Base-by-base conservation (phyloP, 2,329 filamentous ascomycete genomes). In the Amauroascus niger region DNA sequence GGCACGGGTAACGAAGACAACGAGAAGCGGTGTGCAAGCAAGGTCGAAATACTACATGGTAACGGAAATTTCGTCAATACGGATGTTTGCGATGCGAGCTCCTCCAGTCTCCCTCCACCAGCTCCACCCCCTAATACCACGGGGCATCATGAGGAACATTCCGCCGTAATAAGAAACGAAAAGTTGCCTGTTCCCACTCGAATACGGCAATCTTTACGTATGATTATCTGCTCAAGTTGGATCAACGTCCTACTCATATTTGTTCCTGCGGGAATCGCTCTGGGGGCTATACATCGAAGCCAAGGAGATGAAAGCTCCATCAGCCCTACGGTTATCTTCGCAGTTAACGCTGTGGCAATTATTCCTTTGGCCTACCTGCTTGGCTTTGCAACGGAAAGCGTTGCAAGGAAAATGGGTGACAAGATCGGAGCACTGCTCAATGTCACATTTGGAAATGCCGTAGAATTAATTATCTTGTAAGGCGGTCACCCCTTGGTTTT, bases 271-370 rank as follows among this genome's bases (percentile, higher is more conserved):
- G 90, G 90, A 53, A 88, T 67, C 69, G 61, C 55, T 63, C 45
- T 51, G 1, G 47, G 43, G 13, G 35, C 49, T 22, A 16, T 55
- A 33, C 49, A 40, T 43, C 44, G 45, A 13, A 39, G 30, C 14
- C 47, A 44, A 26, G 39, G 32, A 11, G n/a, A 32, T 6, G 88
- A 84, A 63, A 71, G 81, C 18, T 59, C 72, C 9, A 72, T 86
- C 50, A 75, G 78, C 64, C 74, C 77, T 2, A 76, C 84, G 54
- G 78, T 77, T 22, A 75, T 93, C 45, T 96, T 96, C 64, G 80
- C 90, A 53, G 79, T 96, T 70, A 96, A 96, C 73, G 96, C 96
- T 63, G 79, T 96, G 58, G 91, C 90, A 57, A 95, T 96, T 61
- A 84, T 96, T 55, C 90, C 90, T 0, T 76, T 96, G 35, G 91